Conservation (phyloP, 805 yeast genomes). For the Naumovozyma castellii region DNA sequence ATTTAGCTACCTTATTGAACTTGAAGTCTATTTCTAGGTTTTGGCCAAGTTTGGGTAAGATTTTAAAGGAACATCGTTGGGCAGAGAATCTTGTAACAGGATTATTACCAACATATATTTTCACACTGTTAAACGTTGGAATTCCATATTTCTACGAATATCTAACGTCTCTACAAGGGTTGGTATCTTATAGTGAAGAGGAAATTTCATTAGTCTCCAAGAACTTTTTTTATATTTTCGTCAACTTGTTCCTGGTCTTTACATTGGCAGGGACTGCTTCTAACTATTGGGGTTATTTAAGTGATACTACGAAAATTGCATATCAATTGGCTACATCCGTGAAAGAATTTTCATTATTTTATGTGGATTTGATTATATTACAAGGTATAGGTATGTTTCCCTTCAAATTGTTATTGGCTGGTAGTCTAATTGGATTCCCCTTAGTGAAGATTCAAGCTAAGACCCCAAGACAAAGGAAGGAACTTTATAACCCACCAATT, state of each 20-base stretch:
- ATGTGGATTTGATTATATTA: slow-evolving; percentile 74
- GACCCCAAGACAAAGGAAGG: slow-evolving; percentile 75
- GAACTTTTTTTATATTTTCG: slow-evolving; percentile 90
- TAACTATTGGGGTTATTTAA: slow-evolving; percentile 64
- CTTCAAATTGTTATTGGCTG: slow-evolving; percentile 70
- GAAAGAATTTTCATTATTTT: slow-evolving; percentile 70
- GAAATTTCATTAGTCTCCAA: slow-evolving; percentile 84
- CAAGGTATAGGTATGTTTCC: slow-evolving; percentile 90
- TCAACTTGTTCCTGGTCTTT: slow-evolving; percentile 85
- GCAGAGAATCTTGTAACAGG: slow-evolving; percentile 77
- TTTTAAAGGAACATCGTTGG: slow-evolving; percentile 56
- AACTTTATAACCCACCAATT: slow-evolving; percentile 75
- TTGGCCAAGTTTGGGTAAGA: slow-evolving; percentile 73
- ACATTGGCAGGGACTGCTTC: slow-evolving; percentile 91
- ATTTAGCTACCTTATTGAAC: slow-evolving; percentile 73
- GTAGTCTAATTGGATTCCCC: slow-evolving; percentile 68
- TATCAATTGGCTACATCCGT: slow-evolving; percentile 76
- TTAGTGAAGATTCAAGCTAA: slow-evolving; percentile 53
- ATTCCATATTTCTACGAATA: slow-evolving; percentile 83
- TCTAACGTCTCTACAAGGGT: slow-evolving; percentile 78
- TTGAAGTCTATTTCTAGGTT: slow-evolving; percentile 65
- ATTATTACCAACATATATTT: slow-evolving; percentile 80
- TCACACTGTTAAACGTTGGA: slow-evolving; percentile 70
- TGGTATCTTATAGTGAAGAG: slow-evolving; percentile 84
- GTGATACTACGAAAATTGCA: slow-evolving; percentile 86